Base-by-base conservation (phyloP, 352 stramenopile species). In the Phytophthora cryptogea region DNA sequence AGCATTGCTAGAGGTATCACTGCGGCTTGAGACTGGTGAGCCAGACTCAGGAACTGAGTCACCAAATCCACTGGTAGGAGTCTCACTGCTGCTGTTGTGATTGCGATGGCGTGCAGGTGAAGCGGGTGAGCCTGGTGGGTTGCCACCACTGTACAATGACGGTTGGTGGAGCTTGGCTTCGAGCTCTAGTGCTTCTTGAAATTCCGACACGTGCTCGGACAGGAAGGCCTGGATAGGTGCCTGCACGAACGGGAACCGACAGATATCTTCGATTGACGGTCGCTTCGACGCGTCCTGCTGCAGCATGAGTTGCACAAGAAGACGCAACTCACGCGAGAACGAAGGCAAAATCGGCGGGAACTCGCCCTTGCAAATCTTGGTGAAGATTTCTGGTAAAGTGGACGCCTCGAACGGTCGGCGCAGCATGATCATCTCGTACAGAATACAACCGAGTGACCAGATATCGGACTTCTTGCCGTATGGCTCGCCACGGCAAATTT, bases 351-450 rank as follows among this genome's bases (percentile, higher is more conserved):
- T 88, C 0, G 88, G 83, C 28, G 82, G 81, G 47, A 94, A 96
- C 9, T 95, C 83, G 17, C 88, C 86, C 57, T 88, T 92, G 65
- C 83, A 93, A 53, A 96, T 96, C 63, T 95, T 95, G 36, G 77
- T 87, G 54, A 96, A 94, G 60, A 96, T 93, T 32, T 94, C 86
- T 0, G 76, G 80, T 28, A 95, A 58, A 31, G 78, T 95, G 10
- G 79, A 83, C 14, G 83, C 86, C 56, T 96, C 85, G 49, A 96
- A 96, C 9, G 88, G 84, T 16, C 86, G 81, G 45, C 82, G 80
- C 42, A 94, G 72, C 83, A 94, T 95, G 62, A 91, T 89, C 84
- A 95, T 92, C 54, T 96, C 88, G 68, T 96, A 96, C 55, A 96
- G 41, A 20, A 96, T 90, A 60, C 88, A 96, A 13, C 88, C 88